phyloP scores from a whole-genome alignment of 2,329 filamentous ascomycete genomes.

The Mariannaea elegans region DNA sequence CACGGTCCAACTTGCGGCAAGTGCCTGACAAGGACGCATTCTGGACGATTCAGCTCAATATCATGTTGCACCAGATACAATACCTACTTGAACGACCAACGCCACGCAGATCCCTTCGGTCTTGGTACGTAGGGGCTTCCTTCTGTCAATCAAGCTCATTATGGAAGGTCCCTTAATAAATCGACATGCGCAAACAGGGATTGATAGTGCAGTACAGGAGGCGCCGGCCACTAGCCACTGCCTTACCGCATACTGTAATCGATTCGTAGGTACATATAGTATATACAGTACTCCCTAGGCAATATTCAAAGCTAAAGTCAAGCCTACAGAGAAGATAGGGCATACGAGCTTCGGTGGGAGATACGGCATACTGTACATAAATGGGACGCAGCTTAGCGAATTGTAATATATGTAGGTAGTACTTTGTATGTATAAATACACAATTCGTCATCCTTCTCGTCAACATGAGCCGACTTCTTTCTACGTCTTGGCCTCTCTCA shows the following conservation, averaged over 20 bases:
- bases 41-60: not conserved
- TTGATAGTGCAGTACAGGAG: not conserved
- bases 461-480: too few species aligned
- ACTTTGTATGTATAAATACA: too few species aligned
- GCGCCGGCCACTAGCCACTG: not conserved
- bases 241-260: too few species aligned
- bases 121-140: not conserved
- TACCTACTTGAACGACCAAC: not conserved
- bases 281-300: too few species aligned
- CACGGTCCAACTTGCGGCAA: slow-evolving; percentile 9
- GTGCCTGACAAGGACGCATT: not conserved
- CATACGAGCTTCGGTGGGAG: too few species aligned
- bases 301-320: too few species aligned
- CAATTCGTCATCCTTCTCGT: not conserved
- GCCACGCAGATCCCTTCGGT: slow-evolving; percentile 11
- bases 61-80: not conserved
- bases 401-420: too few species aligned
- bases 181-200: slow-evolving; percentile 5
- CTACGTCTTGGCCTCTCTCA: too few species aligned
- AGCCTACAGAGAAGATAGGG: too few species aligned
- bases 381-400: too few species aligned
- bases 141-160: slow-evolving; percentile 6
- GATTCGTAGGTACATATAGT: too few species aligned
- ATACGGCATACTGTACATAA: too few species aligned
- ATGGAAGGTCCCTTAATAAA: slow-evolving; percentile 12